Conservation (phyloP, 257 asterid genomes). For the Euphrasia confusa region DNA sequence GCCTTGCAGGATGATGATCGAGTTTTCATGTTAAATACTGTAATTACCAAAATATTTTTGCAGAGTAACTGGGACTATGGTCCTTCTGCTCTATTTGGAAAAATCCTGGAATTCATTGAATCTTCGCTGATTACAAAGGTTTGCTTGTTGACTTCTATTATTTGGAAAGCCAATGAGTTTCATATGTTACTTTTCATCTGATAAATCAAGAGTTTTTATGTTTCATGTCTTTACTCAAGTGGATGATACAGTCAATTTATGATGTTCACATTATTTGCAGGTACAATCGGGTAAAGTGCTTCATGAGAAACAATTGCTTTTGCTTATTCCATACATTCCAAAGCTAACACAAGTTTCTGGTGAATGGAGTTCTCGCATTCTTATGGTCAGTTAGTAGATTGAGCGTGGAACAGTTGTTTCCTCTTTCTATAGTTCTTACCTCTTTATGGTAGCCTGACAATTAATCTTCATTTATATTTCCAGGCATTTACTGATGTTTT, state of each 20-base stretch:
- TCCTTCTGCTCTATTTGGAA: conserved; percentile 53
- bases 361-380: conserved; percentile 66
- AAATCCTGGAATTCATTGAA: conserved; percentile 67
- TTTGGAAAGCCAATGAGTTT: conserved; percentile 5
- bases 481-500: conserved; percentile 73
- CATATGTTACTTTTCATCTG: background rate
- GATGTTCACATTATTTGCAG: conserved; percentile 40
- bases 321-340: conserved; percentile 64
- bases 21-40: conserved; percentile 53
- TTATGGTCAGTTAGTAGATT: conserved; percentile 48
- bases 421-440: conserved; percentile 9
- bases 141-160: conserved; percentile 22
- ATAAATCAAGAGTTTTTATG: conserved; percentile 3
- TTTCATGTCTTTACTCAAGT: conserved; percentile 18
- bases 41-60: conserved; percentile 60
- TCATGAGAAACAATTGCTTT: conserved; percentile 63
- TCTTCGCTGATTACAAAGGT: conserved; percentile 65
- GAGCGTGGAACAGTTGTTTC: background rate
- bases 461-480: conserved; percentile 20
- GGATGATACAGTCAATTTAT: conserved; percentile 8
- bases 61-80: conserved; percentile 46
- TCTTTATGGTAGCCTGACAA: conserved; percentile 11
- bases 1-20: conserved; percentile 71
- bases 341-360: conserved; percentile 52
- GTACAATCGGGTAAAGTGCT: conserved; percentile 42